Conservation (phyloP, 768 basidiomycete species). For the Rhizopogon sp. region DNA sequence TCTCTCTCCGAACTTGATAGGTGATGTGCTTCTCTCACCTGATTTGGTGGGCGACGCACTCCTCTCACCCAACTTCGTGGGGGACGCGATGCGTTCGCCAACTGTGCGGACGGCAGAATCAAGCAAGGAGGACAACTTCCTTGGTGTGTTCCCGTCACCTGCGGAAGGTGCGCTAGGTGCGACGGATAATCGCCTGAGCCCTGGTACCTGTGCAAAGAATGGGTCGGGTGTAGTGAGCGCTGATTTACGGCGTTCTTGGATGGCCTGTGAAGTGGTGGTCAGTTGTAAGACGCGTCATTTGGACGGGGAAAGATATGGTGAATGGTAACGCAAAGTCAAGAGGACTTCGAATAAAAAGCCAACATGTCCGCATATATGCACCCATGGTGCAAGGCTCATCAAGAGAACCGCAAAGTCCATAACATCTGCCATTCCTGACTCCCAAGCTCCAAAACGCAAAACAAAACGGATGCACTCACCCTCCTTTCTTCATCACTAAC, state of each 20-base stretch:
- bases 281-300: too few species aligned
- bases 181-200: slow-evolving; percentile 31
- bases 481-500: slow-evolving; percentile 14
- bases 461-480: neutral
- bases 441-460: neutral
- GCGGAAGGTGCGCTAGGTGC: neutral
- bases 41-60: neutral
- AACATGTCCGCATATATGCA: neutral
- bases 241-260: slow-evolving; percentile 57
- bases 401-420: too few species aligned
- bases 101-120: neutral
- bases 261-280: slow-evolving; percentile 35
- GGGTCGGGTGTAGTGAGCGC: slow-evolving; percentile 43
- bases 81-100: neutral
- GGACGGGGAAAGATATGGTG: neutral
- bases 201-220: slow-evolving; percentile 54
- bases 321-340: neutral
- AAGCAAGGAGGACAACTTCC: slow-evolving; percentile 1
- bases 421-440: too few species aligned
- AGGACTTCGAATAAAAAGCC: too few species aligned
- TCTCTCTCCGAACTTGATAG: neutral
- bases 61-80: neutral
- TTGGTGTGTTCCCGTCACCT: neutral
- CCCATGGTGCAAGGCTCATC: neutral
- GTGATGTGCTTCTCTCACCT: neutral